Base-by-base conservation (phyloP, 2,329 filamentous ascomycete genomes). In the Arthrobotrys iridis region DNA sequence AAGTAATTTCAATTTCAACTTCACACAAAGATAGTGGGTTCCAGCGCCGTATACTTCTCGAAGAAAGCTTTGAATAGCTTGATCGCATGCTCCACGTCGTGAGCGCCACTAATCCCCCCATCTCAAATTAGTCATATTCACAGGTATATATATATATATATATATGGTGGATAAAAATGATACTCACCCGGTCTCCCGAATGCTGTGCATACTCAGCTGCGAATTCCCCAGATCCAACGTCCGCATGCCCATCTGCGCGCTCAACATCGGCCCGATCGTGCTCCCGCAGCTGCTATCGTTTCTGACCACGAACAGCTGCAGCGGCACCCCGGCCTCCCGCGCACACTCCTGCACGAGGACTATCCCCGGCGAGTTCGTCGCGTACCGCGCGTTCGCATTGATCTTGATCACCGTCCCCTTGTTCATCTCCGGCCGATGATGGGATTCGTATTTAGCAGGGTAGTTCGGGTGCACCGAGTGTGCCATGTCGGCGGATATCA, bases 381-480 rank as follows among this genome's bases (percentile, higher is more conserved):
- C 93, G 83, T 99, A 99, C 77, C 93, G 90, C 79, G 95, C 93
- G 82, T 98, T 99, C 77, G 95, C 95, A 81, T 99, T 99, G 85
- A 99, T 87, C 85, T 99, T 99, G 85, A 99, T 93, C 48, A 98
- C 94, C 2, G 92, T 92, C 59, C 95, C 95, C 82, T 93, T 92
- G 86, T 99, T 99, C 87, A 99, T 96, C 83, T 93, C 90, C 3
- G 95, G 95, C 78, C 92, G 88, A 84, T 99, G 95, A 79, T 92
- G 91, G 35, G 88, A 83, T 84, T 99, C 95, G 83, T 98, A 97
- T 83, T 98, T 98, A 79, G 84, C 88, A 3, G 89, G 87, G 82
- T 97, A 99, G 85, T 99, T 99, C 68, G 95, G 95, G 83, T 99
- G 93, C 11, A 99, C 90, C 3, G 91, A 91, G 84, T 99, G 95